A percentile compares a stretch with the other conserved stretches of the same genome.
Evolutionary conservation across 176 grass and related monocot genomes (phyloP).

Genomic region (Musa troglodytarum): DNA sequence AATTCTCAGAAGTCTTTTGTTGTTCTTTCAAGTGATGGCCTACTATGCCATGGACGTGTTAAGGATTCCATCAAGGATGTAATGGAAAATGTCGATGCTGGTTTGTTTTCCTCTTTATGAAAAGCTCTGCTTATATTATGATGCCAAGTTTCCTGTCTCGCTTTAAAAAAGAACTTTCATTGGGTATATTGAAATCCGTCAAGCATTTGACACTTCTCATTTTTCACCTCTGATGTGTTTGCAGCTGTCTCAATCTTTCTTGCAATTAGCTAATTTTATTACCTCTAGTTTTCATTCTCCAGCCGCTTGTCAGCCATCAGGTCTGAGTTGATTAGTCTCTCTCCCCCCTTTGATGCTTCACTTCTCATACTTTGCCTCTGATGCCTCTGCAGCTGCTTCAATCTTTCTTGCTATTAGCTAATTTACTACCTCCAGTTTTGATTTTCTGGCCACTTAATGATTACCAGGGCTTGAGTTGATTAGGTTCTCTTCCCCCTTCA

Average conservation of each 20-base stretch:
- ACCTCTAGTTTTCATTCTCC: background rate
- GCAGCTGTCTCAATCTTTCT: background rate
- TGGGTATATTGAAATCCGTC: background rate
- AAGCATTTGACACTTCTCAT: background rate
- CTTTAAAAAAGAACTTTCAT: background rate
- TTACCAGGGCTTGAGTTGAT: background rate
- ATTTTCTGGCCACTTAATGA: background rate
- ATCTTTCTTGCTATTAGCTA: background rate
- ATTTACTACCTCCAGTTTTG: background rate
- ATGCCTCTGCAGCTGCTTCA: background rate
- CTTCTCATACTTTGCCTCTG: too few relatives aligned
- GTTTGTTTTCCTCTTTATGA: constrained; percentile 25
- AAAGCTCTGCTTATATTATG: constrained; percentile 1
- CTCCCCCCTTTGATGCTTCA: background rate
- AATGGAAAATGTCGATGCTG: constrained; percentile 72
- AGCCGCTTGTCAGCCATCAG: background rate
- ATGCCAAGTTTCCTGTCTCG: background rate
- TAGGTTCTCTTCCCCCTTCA: background rate
- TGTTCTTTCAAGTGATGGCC: constrained; percentile 46
- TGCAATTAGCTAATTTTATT: background rate
- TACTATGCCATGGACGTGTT: constrained; percentile 48
- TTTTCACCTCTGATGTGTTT: too few relatives aligned
- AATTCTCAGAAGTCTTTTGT: constrained; percentile 40
- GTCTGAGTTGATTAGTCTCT: background rate
- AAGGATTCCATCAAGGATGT: constrained; percentile 46